Base-by-base conservation (phyloP, 2,329 filamentous ascomycete species). In the Echinosphaeria canescens region DNA sequence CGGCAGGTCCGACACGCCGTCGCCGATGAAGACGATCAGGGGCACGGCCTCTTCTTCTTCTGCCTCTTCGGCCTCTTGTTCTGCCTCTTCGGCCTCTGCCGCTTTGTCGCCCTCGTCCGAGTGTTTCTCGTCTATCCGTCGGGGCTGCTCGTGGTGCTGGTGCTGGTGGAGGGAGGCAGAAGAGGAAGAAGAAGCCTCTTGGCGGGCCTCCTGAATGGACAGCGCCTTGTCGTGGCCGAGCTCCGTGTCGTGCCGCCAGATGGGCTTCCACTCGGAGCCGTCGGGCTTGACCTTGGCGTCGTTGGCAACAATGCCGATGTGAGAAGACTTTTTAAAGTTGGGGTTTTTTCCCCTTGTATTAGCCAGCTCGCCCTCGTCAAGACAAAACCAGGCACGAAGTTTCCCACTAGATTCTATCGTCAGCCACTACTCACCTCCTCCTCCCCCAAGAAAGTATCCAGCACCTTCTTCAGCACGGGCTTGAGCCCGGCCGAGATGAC, bases 301-400 rank as follows among this genome's bases (percentile, higher is more conserved):
- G 39, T 75, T 76, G 36, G 71, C 70, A 16, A 75, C 65, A 34
- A 75, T 75, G 26, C 71, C 54, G 37, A 75, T 75, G 35, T 59
- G 54, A 10, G 56, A 45, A 5, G 61, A 59, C 38, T 50, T 51
- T 31, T 70, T 10, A 22, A n/a, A n/a, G n/a, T n/a, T n/a, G n/a
- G n/a, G n/a, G n/a, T n/a, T n/a, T n/a, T n/a, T n/a, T n/a, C n/a
- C n/a, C n/a, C n/a, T n/a, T n/a, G n/a, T n/a, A n/a, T n/a, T n/a
- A n/a, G n/a, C n/a, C n/a, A n/a, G n/a, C n/a, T n/a, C n/a, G n/a
- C n/a, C n/a, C n/a, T n/a, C n/a, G n/a, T n/a, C n/a, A n/a, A n/a
- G n/a, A n/a, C n/a, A n/a, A n/a, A n/a, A n/a, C n/a, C n/a, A n/a
- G n/a, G n/a, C n/a, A n/a, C n/a, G n/a, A n/a, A n/a, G n/a, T n/a